Percentiles rank a stretch among this genome's conserved stretches.
phyloP scores from a whole-genome alignment of 805 yeast species.

The Candida loeiensis region DNA sequence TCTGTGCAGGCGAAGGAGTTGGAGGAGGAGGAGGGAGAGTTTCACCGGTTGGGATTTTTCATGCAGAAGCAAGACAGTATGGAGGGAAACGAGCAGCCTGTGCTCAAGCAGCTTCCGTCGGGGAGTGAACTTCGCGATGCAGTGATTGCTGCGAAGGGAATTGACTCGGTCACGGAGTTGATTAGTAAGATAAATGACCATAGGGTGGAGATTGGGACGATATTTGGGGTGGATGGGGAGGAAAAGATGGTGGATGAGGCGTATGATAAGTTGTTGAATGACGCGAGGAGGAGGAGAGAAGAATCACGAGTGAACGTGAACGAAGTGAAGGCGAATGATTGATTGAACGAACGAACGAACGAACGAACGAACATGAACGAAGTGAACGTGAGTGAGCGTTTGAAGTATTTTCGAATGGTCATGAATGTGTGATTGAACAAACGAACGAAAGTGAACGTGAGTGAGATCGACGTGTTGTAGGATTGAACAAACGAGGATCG shows the following conservation, averaged over 20 bases:
- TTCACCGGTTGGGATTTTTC: slow-evolving; percentile 81
- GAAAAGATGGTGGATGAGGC: slow-evolving; percentile 58
- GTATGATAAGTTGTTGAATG: slow-evolving; percentile 67
- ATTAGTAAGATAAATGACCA: slow-evolving; percentile 60
- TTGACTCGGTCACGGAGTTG: slow-evolving; percentile 63
- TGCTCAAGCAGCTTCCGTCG: slow-evolving; percentile 45
- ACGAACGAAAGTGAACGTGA: too few relatives aligned
- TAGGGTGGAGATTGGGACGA: slow-evolving; percentile 47
- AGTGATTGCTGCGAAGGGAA: slow-evolving; percentile 72
- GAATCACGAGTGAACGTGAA: background rate
- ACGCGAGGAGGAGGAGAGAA: slow-evolving; percentile 44
- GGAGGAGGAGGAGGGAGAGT: slow-evolving; percentile 90
- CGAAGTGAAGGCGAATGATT: background rate
- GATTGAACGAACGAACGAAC: background rate
- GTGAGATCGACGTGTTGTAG: too few relatives aligned
- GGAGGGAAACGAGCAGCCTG: slow-evolving; percentile 20
- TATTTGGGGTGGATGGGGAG: slow-evolving; percentile 32
- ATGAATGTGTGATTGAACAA: too few relatives aligned
- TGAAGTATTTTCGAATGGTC: too few relatives aligned
- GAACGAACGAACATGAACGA: background rate
- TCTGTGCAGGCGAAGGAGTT: slow-evolving; percentile 67
- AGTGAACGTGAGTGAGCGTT: background rate
- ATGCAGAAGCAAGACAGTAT: slow-evolving; percentile 49
- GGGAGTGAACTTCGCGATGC: slow-evolving; percentile 56
- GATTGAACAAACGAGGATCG: too few relatives aligned